A percentile compares a stretch with the other conserved stretches of the same genome.
These are phyloP conservation scores for Vittaforma corneae DNA, from an alignment of 371 early-diverging fungal genomes.

Conservation along the genomic window DNA sequence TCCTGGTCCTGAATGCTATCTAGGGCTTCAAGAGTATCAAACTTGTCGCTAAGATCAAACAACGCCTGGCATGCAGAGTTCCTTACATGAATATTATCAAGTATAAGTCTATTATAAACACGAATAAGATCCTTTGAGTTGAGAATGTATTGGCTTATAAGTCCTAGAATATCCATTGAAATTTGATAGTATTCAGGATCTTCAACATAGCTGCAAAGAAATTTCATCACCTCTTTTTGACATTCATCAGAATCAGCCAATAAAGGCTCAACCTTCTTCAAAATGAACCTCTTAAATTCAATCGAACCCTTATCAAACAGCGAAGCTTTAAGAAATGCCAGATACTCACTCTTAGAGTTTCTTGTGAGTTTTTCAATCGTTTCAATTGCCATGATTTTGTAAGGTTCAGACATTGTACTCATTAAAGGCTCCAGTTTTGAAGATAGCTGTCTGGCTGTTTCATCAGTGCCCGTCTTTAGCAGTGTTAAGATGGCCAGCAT, in stretches of 20 bases:
- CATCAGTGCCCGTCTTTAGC: constrained; percentile 54
- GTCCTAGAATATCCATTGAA: constrained; percentile 52
- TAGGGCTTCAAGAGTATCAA: background rate
- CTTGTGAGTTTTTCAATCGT: constrained; percentile 46
- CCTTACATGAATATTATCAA: constrained; percentile 54
- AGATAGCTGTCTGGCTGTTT: constrained; percentile 45
- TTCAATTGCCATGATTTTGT: constrained; percentile 51
- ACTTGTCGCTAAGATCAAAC: constrained; percentile 9
- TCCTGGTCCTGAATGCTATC: constrained; percentile 19
- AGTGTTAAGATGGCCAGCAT: constrained; percentile 52
- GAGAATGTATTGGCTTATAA: constrained; percentile 37
- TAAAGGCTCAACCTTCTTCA: constrained; percentile 38
- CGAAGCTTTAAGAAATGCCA: constrained; percentile 43
- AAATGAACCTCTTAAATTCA: constrained; percentile 51
- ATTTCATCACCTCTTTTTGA: constrained; percentile 5
- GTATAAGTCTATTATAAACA: constrained; percentile 55
- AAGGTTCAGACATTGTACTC: constrained; percentile 42
- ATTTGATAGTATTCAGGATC: constrained; percentile 54
- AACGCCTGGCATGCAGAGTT: constrained; percentile 39
- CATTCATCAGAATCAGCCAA: constrained; percentile 18
- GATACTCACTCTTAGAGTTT: constrained; percentile 31
- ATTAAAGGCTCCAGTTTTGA: constrained; percentile 45
- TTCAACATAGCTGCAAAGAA: constrained; percentile 53
- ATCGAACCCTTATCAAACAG: constrained; percentile 37
- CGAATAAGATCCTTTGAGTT: constrained; percentile 42